Conservation (phyloP, 2,329 filamentous ascomycete species). For the Colletotrichum australisinense region DNA sequence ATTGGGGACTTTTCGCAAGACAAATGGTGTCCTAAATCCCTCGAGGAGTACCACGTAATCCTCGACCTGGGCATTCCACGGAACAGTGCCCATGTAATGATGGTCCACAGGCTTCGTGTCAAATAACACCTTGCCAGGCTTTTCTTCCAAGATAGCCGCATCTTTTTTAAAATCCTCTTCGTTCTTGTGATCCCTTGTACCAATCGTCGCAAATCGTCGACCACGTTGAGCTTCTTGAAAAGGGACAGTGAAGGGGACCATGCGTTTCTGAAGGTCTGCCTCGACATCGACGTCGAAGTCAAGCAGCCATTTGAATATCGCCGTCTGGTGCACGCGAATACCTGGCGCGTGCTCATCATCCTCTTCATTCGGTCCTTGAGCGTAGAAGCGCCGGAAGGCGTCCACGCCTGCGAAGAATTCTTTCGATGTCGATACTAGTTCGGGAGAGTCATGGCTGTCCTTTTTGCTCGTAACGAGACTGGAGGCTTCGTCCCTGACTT, state of each 20-base stretch:
- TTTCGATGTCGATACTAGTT: neutral
- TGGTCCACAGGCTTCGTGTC: neutral
- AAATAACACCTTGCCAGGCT: neutral
- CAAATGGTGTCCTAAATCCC: constrained; percentile 47
- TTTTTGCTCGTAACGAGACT: no score
- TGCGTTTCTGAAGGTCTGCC: constrained; percentile 11
- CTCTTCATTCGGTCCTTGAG: constrained; percentile 8
- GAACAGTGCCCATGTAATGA: constrained; percentile 3
- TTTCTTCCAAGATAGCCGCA: neutral
- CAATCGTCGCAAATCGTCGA: constrained; percentile 6
- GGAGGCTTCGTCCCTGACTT: no score
- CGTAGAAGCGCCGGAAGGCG: constrained; percentile 9
- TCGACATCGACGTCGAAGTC: constrained; percentile 12
- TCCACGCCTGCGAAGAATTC: constrained; percentile 9
- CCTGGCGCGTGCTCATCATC: neutral
- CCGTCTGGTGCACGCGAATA: constrained; percentile 14
- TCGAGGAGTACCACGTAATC: constrained; percentile 47
- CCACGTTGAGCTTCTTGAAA: constrained; percentile 26
- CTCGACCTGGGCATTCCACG: constrained; percentile 18
- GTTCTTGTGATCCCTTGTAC: neutral
- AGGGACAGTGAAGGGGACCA: constrained; percentile 4
- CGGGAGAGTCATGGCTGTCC: neutral
- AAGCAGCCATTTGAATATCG: constrained; percentile 17
- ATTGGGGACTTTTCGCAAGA: constrained; percentile 39
- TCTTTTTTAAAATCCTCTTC: neutral